phyloP scores from a whole-genome alignment of 2,329 filamentous ascomycete genomes.

The Neophaeococcomyces aloes region DNA sequence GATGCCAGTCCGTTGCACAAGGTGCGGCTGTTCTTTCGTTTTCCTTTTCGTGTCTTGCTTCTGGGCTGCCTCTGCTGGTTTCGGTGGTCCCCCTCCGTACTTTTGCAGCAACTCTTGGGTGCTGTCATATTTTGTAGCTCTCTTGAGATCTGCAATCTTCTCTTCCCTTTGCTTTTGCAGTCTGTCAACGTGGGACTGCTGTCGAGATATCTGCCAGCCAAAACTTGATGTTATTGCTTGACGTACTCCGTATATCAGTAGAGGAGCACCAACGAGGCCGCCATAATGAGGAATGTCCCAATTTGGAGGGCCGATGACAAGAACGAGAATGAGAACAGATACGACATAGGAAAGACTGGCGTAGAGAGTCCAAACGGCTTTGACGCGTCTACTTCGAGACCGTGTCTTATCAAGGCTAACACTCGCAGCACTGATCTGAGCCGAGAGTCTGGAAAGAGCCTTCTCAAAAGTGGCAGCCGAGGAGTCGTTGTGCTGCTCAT shows the following conservation, averaged over 20 bases:
- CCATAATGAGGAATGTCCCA: constrained; percentile 70
- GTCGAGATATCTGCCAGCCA: constrained; percentile 65
- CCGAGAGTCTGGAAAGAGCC: constrained; percentile 67
- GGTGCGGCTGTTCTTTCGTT: constrained; percentile 21
- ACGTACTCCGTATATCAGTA: constrained; percentile 70
- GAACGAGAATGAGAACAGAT: constrained; percentile 65
- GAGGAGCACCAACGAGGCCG: constrained; percentile 64
- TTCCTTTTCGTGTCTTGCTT: constrained; percentile 20
- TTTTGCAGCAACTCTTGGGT: constrained; percentile 89
- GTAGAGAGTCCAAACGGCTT: constrained; percentile 82
- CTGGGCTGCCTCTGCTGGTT: constrained; percentile 19
- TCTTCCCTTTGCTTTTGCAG: constrained; percentile 68
- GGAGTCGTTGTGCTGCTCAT: constrained; percentile 52
- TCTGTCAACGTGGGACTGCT: constrained; percentile 59
- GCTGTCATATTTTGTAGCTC: constrained; percentile 90
- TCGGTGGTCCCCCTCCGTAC: constrained; percentile 59
- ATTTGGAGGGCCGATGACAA: constrained; percentile 75
- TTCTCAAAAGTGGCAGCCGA: constrained; percentile 92
- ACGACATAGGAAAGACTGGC: constrained; percentile 83
- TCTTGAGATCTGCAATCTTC: constrained; percentile 90
- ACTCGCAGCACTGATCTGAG: constrained; percentile 68
- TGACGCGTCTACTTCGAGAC: constrained; percentile 63
- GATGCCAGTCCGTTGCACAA: constrained; percentile 41
- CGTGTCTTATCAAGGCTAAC: constrained; percentile 63
- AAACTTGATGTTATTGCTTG: constrained; percentile 59